phyloP scores from a whole-genome alignment of 805 yeast genomes.

The Saccharomycopsis guyanensis region DNA sequence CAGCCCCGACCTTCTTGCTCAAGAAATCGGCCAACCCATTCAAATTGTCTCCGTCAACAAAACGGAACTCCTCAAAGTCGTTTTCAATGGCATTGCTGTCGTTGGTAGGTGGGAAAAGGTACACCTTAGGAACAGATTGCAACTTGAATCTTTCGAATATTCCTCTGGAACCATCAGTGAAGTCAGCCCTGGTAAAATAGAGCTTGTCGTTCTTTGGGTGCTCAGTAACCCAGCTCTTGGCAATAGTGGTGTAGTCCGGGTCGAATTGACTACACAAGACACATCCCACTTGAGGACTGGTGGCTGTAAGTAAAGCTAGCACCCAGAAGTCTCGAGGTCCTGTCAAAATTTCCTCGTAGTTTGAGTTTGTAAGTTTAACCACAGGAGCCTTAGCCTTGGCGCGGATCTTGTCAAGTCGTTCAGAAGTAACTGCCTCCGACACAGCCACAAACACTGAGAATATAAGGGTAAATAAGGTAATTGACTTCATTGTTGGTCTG shows the following conservation, averaged over 20 bases:
- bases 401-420: constrained; percentile 7
- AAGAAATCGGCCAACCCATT: constrained; percentile 27
- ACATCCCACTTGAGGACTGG: constrained; percentile 69
- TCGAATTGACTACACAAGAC: constrained; percentile 59
- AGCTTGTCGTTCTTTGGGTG: constrained; percentile 48
- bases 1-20: constrained; percentile 21
- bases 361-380: constrained; percentile 49
- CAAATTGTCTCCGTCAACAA: constrained; percentile 36
- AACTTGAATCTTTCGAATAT: constrained; percentile 38
- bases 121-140: constrained; percentile 73
- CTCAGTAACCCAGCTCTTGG: constrained; percentile 52
- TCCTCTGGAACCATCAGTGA: constrained; percentile 45
- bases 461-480: constrained; percentile 1
- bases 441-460: background rate
- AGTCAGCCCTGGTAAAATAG: constrained; percentile 71
- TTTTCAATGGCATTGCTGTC: constrained; percentile 26
- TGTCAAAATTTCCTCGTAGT: constrained; percentile 45
- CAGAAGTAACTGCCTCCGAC: constrained; percentile 4
- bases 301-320: constrained; percentile 67
- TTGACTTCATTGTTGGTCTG: constrained; percentile 1
- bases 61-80: constrained; percentile 35
- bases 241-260: constrained; percentile 57
- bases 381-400: constrained; percentile 22
- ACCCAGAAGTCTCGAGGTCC: constrained; percentile 66
- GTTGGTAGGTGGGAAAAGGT: constrained; percentile 47